These are phyloP conservation scores for Malus orientalis DNA, from an alignment of 306 rosid species.

Conservation along the genomic window DNA sequence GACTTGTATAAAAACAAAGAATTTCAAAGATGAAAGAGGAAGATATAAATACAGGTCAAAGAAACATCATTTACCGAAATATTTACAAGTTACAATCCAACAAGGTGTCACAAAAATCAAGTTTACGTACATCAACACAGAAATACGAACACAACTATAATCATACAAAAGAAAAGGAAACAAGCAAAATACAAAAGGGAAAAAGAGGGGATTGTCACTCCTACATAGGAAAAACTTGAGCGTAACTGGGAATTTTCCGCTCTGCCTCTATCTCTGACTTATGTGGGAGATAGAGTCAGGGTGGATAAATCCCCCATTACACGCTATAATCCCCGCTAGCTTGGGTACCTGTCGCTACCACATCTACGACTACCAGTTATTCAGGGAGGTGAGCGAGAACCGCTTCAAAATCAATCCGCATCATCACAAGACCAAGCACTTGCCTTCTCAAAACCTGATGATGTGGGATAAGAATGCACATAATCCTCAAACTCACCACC, in stretches of 20 bases:
- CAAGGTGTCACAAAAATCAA: not conserved
- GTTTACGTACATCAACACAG: not conserved
- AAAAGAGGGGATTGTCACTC: not conserved
- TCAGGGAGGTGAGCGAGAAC: constrained; percentile 9
- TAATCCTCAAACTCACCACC: too few relatives aligned
- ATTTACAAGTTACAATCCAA: too few relatives aligned
- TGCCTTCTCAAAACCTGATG: constrained; percentile 18
- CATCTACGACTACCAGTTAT: constrained; percentile 2
- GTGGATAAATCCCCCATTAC: too few relatives aligned
- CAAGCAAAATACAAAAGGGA: not conserved
- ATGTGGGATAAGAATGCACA: constrained; percentile 1
- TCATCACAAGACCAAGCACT: constrained; percentile 30
- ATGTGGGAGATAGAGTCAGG: too few relatives aligned
- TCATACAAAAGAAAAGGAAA: not conserved
- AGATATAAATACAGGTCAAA: too few relatives aligned
- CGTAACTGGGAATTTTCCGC: too few relatives aligned
- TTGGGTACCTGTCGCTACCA: constrained; percentile 2
- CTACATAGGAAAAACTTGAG: too few relatives aligned
- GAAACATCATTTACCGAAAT: too few relatives aligned
- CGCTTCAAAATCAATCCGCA: constrained; percentile 22
- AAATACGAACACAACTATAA: not conserved
- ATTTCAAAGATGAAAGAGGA: too few relatives aligned
- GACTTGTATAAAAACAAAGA: too few relatives aligned
- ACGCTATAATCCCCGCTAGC: not conserved
- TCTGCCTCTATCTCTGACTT: too few relatives aligned